Percentiles rank a stretch among this genome's conserved stretches.
These are phyloP conservation scores for Sarocladium strictum DNA, from an alignment of 2,329 filamentous ascomycete genomes.

Conservation along the genomic window DNA sequence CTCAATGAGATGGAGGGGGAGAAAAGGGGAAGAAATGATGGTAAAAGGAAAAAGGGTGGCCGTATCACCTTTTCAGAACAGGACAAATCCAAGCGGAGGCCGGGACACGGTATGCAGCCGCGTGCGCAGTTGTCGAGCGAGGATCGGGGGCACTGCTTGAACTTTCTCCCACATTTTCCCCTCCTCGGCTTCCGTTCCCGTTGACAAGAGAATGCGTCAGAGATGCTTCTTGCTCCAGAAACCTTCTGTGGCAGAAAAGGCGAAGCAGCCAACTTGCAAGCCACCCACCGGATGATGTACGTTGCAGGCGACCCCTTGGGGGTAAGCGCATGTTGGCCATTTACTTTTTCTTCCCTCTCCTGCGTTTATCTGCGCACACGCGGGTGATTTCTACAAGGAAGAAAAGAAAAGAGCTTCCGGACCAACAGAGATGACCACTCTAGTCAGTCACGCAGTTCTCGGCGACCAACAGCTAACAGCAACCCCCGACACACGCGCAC, in stretches of 20 bases:
- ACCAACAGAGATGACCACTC: neutral
- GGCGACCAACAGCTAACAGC: neutral
- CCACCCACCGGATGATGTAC: conserved; percentile 1
- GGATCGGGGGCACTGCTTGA: neutral
- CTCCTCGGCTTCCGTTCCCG: neutral
- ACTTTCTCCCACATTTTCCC: neutral
- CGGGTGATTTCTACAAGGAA: neutral
- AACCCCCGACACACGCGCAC: too few species aligned
- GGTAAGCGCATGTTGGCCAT: neutral
- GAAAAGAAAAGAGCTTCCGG: neutral
- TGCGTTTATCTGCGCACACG: neutral
- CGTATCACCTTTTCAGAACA: neutral
- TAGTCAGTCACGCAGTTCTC: neutral
- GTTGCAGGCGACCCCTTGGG: neutral
- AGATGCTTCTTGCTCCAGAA: neutral
- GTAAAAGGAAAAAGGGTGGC: neutral
- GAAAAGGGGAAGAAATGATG: neutral
- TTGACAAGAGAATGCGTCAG: neutral
- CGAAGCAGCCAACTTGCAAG: neutral
- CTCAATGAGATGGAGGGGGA: neutral
- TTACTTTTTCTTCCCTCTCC: neutral
- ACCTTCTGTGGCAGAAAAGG: neutral
- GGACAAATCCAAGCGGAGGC: neutral
- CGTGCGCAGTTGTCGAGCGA: too few species aligned
- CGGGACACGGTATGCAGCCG: neutral